phyloP scores from a whole-genome alignment of 2,329 filamentous ascomycete species.

The Periconia sp. region DNA sequence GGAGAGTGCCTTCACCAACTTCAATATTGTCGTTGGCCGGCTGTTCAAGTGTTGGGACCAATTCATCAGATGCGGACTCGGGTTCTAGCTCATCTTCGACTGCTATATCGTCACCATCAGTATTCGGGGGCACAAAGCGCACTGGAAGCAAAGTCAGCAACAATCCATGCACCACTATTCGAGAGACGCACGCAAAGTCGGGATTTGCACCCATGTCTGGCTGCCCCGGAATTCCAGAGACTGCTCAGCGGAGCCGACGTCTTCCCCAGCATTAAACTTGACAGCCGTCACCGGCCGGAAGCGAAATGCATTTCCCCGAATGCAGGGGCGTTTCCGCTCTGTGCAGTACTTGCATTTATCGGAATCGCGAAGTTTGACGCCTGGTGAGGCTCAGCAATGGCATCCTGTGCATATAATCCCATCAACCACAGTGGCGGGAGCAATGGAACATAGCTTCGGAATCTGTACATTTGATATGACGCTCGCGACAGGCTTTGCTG shows the following conservation, averaged over 20 bases:
- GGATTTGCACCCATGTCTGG: conserved; percentile 37
- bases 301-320: conserved; percentile 37
- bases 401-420: no score
- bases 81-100: conserved; percentile 14
- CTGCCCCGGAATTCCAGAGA: conserved; percentile 29
- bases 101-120: conserved; percentile 28
- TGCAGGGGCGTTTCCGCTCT: conserved; percentile 33
- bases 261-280: conserved; percentile 40
- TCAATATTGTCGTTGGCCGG: conserved; percentile 2
- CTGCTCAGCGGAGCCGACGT: conserved; percentile 37
- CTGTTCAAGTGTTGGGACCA: conserved; percentile 6
- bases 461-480: conserved; percentile 38
- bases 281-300: conserved; percentile 37
- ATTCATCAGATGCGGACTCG: conserved; percentile 17
- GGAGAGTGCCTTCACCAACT: conserved; percentile 3
- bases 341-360: conserved; percentile 39
- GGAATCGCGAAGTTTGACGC: conserved; percentile 34
- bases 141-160: conserved; percentile 17
- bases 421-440: background rate
- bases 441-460: background rate
- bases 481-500: conserved; percentile 38
- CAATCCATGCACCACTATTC: background rate
- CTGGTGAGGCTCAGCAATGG: conserved; percentile 21
- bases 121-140: conserved; percentile 36
- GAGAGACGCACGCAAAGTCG: conserved; percentile 25